Evolutionary conservation across 306 rosid species (phyloP).

Genomic region (Malus sylvestris): DNA sequence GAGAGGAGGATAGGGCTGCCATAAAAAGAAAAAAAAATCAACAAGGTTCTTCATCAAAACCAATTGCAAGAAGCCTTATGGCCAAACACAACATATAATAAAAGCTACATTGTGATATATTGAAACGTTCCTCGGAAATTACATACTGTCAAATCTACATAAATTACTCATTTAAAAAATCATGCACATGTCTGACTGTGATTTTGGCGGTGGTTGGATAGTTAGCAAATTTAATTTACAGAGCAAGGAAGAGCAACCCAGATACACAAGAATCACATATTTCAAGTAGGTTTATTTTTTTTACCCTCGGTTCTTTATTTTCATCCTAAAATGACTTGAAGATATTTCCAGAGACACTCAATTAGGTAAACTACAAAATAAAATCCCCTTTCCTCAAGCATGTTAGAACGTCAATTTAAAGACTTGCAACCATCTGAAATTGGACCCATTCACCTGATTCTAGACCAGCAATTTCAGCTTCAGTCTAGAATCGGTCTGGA

Average conservation of each 20-base stretch:
- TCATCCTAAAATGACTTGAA: background rate
- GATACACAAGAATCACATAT: background rate
- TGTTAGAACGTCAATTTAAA: background rate
- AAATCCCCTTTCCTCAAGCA: background rate
- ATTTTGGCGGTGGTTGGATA: background rate
- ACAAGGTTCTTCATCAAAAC: slow-evolving; percentile 1
- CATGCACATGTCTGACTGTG: background rate
- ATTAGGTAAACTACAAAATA: background rate
- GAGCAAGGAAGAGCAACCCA: background rate
- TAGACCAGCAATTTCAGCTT: background rate
- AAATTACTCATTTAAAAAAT: background rate
- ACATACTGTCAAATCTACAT: background rate
- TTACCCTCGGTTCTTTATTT: background rate
- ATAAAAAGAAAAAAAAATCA: background rate
- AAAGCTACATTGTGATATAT: background rate
- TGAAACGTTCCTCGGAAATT: background rate
- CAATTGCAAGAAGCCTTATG: background rate
- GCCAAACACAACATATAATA: background rate
- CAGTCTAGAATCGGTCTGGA: background rate
- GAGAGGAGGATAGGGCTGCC: slow-evolving; percentile 80
- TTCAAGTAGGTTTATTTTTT: background rate
- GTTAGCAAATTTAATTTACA: background rate
- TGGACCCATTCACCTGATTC: background rate
- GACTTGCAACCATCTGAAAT: background rate
- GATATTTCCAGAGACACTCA: background rate